These are phyloP conservation scores for Hydnum rufescens DNA, from an alignment of 768 basidiomycete genomes.

Conservation along the genomic window DNA sequence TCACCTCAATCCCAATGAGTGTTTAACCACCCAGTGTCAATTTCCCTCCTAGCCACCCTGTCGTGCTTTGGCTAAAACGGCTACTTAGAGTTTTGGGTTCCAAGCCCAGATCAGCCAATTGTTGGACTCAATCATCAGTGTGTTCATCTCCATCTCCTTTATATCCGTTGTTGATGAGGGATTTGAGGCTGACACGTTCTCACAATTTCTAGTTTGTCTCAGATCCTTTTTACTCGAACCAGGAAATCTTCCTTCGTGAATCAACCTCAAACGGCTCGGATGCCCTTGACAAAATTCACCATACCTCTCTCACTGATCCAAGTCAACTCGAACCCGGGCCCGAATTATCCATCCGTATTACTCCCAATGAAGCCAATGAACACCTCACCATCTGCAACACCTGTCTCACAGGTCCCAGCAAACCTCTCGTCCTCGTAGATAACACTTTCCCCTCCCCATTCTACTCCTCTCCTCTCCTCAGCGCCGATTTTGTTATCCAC, in stretches of 20 bases:
- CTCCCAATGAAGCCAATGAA: conserved; percentile 91
- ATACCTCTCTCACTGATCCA: conserved; percentile 86
- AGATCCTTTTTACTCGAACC: conserved; percentile 99
- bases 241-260: conserved; percentile 99
- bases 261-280: conserved; percentile 93
- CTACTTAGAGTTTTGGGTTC: conserved; percentile 75
- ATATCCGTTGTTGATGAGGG: conserved; percentile 6
- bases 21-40: no score
- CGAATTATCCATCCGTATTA: conserved; percentile 88
- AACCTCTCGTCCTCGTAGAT: conserved; percentile 74
- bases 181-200: background rate
- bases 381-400: conserved; percentile 78
- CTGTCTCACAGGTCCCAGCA: conserved; percentile 43
- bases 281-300: conserved; percentile 98
- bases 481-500: conserved; percentile 71
- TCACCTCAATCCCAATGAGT: no score
- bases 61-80: no score
- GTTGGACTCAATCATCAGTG: conserved; percentile 96
- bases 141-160: conserved; percentile 20
- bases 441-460: conserved; percentile 90
- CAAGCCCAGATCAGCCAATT: conserved; percentile 99
- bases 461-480: conserved; percentile 66
- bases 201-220: background rate
- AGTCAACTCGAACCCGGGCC: conserved; percentile 73
- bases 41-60: no score